Conservation (phyloP, 306 rosid species). For the Prunus padus region DNA sequence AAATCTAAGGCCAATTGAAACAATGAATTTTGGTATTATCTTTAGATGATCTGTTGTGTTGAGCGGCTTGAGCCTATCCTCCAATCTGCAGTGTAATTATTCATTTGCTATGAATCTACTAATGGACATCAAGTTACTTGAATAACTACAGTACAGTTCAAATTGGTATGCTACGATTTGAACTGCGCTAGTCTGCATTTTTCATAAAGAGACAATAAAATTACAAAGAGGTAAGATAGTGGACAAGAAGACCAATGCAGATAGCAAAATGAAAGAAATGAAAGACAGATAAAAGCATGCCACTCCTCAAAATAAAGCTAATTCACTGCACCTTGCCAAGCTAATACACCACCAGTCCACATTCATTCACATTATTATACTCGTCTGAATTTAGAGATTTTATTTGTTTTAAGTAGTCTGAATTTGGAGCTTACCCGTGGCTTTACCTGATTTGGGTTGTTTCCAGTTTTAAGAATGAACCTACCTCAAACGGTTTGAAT, state of each 20-base stretch:
- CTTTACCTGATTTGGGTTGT: conserved; percentile 20
- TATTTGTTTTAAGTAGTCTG: too few species aligned
- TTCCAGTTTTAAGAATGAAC: conserved; percentile 66
- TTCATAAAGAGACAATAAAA: too few species aligned
- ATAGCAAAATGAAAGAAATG: too few species aligned
- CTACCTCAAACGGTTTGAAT: conserved; percentile 64
- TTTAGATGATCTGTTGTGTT: neutral
- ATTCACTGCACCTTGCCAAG: too few species aligned
- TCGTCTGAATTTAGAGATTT: neutral
- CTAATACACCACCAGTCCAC: neutral
- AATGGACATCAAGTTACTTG: neutral
- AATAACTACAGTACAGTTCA: neutral
- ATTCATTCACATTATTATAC: neutral
- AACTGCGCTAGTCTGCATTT: too few species aligned
- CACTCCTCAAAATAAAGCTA: too few species aligned
- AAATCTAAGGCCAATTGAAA: neutral
- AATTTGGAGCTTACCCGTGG: neutral
- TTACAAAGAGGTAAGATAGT: too few species aligned
- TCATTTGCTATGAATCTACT: too few species aligned
- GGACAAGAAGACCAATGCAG: too few species aligned
- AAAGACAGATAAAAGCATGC: too few species aligned
- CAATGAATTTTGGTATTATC: neutral
- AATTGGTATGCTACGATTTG: too few species aligned
- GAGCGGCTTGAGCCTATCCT: neutral
- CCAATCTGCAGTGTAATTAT: neutral